Evolutionary conservation across 257 asterid genomes (phyloP), one percentile per base, ranked within the genome.

Genomic region (Perilla frutescens): DNA sequence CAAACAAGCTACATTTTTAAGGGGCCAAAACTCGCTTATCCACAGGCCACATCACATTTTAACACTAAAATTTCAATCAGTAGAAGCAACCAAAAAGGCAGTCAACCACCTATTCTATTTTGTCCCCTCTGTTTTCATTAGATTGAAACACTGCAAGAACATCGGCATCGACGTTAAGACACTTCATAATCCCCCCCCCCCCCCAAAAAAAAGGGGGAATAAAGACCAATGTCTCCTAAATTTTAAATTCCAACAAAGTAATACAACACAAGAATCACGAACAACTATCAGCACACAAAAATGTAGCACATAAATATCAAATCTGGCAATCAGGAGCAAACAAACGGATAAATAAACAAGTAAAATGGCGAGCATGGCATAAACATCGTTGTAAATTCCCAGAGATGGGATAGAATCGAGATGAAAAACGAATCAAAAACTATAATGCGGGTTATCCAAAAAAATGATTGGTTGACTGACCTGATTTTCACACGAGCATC

Each of bases 401-500:
- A 6, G 47, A 44, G 9, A 41, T 12, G 11, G 20, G 66, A 61
- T 7, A 13, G 10, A 59, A 50, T 36, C 40, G 61, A 37, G 11
- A 63, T 34, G 44, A 69, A 79, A 10, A 15, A 48, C 8, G 75
- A 53, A 53, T 55, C 31, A 68, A n/a, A 55, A 5, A 45, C 8
- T 37, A 5, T 8, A 68, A 79, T 62, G 72, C 79, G 53, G 26
- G 36, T 51, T 31, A 50, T 0, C 12, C 0, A 49, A 13, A 6
- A 60, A 61, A 63, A 48, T 8, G 66, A 40, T 12, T 34, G 79
- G 65, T 62, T 20, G 39, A 79, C 55, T 44, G 32, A 74, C 79
- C 80, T 77, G 82, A 48, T 72, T 54, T 68, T 49, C 39, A 26
- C 40, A 3, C 6, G 43, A 61, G 51, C 78, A 66, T 67, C 72